Evolutionary conservation across 2,329 filamentous ascomycete species (phyloP).

Genomic region (Alternaria ventricosa): DNA sequence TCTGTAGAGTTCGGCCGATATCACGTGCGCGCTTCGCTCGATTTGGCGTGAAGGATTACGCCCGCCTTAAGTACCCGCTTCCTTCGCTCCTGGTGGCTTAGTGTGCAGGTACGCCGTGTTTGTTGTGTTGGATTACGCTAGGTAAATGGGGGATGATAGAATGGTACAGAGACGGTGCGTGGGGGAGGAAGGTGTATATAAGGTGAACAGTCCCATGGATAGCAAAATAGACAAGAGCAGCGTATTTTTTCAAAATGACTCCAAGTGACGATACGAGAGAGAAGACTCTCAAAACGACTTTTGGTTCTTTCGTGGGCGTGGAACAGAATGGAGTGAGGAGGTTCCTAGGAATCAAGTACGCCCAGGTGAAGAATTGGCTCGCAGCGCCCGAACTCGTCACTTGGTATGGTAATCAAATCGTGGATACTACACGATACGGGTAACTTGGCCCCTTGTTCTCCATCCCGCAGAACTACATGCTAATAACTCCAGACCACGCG

Average conservation of each 20-base stretch:
- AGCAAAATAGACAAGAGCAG: neutral
- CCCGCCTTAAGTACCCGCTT: neutral
- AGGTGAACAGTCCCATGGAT: neutral
- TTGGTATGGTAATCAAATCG: slow-evolving; percentile 15
- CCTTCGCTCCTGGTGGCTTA: neutral
- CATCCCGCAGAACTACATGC: neutral
- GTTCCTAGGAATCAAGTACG: slow-evolving; percentile 46
- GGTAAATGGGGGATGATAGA: neutral
- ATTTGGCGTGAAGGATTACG: neutral
- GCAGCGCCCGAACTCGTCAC: slow-evolving; percentile 33
- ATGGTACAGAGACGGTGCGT: too few relatives aligned
- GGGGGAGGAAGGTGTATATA: neutral
- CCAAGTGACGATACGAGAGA: too few relatives aligned
- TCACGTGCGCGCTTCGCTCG: neutral
- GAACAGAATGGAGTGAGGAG: slow-evolving; percentile 24
- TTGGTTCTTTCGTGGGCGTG: slow-evolving; percentile 20
- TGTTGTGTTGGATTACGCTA: too few relatives aligned
- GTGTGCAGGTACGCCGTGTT: neutral
- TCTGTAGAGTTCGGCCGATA: neutral
- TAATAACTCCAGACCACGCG: slow-evolving; percentile 17
- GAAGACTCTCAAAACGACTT: slow-evolving; percentile 3
- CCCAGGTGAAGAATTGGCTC: slow-evolving; percentile 39
- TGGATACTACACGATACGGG: slow-evolving; percentile 43
- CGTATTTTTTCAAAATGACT: too few relatives aligned
- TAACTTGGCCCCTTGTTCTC: slow-evolving; percentile 2